Percentiles rank a stretch among this genome's conserved stretches.
Conservation (phyloP, 495 filamentous ascomycete species). For the Extremus antarcticus region DNA sequence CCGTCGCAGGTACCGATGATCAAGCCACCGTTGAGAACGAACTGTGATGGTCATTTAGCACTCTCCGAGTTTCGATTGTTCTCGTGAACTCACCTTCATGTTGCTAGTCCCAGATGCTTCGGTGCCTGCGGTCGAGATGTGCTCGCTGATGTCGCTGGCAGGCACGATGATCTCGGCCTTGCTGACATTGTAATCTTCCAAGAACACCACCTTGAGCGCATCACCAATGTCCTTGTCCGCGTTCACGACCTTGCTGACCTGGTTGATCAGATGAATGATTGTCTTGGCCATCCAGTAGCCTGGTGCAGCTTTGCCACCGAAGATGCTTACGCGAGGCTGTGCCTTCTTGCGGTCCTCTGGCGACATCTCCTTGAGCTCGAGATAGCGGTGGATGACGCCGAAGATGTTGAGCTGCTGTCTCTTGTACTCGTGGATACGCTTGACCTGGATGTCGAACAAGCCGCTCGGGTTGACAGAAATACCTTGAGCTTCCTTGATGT, state of each 20-base stretch:
- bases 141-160: slow-evolving; percentile 92
- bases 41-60: too few species aligned
- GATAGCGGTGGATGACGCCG: slow-evolving; percentile 89
- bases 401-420: slow-evolving; percentile 99
- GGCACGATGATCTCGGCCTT: slow-evolving; percentile 95
- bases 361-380: slow-evolving; percentile 74
- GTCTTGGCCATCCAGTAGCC: slow-evolving; percentile 99
- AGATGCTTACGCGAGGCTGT: slow-evolving; percentile 87
- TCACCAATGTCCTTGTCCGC: slow-evolving; percentile 85
- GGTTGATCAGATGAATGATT: slow-evolving; percentile 92
- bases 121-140: slow-evolving; percentile 96
- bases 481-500: slow-evolving; percentile 71
- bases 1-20: slow-evolving; percentile 98
- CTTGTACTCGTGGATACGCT: slow-evolving; percentile 99
- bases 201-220: slow-evolving; percentile 88
- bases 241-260: slow-evolving; percentile 84
- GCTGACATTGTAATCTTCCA: slow-evolving; percentile 98
- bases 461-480: slow-evolving; percentile 76
- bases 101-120: slow-evolving; percentile 65
- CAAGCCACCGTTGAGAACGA: slow-evolving; percentile 89
- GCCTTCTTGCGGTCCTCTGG: slow-evolving; percentile 80
- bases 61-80: too few species aligned
- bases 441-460: slow-evolving; percentile 94
- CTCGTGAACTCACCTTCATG: slow-evolving; percentile 56
- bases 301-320: slow-evolving; percentile 93